Conservation (phyloP, 257 asterid genomes). For the Rubia yunnanensis region DNA sequence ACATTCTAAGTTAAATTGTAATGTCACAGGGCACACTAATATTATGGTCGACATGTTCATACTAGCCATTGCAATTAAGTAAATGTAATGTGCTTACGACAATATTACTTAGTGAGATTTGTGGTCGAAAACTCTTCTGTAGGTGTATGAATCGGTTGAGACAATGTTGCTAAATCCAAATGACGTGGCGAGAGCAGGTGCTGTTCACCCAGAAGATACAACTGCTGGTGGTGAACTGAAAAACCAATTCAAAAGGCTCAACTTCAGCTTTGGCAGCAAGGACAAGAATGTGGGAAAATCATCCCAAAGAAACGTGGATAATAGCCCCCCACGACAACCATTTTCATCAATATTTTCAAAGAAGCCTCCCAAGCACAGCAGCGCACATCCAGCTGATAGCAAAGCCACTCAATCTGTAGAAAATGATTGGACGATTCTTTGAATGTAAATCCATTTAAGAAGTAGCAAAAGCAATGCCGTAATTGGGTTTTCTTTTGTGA, state of each 20-base stretch:
- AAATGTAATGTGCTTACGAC: not conserved
- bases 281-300: constrained; percentile 36
- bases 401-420: constrained; percentile 46
- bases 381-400: constrained; percentile 43
- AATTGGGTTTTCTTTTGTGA: not conserved
- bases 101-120: not conserved
- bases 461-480: constrained; percentile 6
- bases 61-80: not conserved
- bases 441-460: constrained; percentile 29
- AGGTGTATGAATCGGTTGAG: constrained; percentile 94
- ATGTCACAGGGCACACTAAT: not conserved
- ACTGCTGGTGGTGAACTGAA: constrained; percentile 45
- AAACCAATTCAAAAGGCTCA: constrained; percentile 65
- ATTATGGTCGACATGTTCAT: not conserved
- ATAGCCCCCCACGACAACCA: constrained; percentile 44
- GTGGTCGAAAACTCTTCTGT: constrained; percentile 2
- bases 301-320: constrained; percentile 36
- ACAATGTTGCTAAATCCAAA: constrained; percentile 66
- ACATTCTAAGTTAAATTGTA: not conserved
- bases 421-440: constrained; percentile 71
- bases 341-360: constrained; percentile 64
- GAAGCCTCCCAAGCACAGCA: constrained; percentile 72
- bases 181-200: constrained; percentile 36
- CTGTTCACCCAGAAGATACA: constrained; percentile 56
- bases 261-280: constrained; percentile 65